Percentiles rank a stretch among this genome's conserved stretches.
These are phyloP conservation scores for Pseudodiploospora longispora DNA, from an alignment of 2,329 filamentous ascomycete species.

Conservation along the genomic window DNA sequence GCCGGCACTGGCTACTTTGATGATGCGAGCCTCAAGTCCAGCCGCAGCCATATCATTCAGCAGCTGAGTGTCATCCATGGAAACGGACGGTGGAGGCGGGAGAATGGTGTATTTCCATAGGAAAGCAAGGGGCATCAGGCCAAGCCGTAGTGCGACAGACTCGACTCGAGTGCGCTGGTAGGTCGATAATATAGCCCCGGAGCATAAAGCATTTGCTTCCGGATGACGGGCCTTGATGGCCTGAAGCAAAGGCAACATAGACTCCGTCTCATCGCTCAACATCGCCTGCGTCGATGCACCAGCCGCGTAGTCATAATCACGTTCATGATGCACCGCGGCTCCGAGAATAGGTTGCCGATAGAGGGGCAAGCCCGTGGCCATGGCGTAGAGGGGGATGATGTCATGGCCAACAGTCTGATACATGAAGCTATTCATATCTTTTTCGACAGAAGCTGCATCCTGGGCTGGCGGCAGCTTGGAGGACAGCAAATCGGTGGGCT, in stretches of 20 bases:
- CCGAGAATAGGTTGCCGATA: slow-evolving; percentile 75
- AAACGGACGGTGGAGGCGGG: slow-evolving; percentile 35
- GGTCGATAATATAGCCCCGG: slow-evolving; percentile 86
- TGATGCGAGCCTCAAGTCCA: slow-evolving; percentile 78
- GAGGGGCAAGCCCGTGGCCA: slow-evolving; percentile 71
- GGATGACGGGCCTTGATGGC: slow-evolving; percentile 63
- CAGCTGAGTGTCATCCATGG: slow-evolving; percentile 45
- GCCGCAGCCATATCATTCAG: slow-evolving; percentile 73
- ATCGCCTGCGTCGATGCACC: slow-evolving; percentile 13
- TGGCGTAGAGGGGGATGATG: slow-evolving; percentile 75
- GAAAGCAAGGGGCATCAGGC: slow-evolving; percentile 73
- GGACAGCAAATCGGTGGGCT: slow-evolving; percentile 11
- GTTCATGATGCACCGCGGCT: slow-evolving; percentile 57
- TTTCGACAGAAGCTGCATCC: slow-evolving; percentile 14
- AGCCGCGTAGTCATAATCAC: slow-evolving; percentile 52
- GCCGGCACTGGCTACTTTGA: slow-evolving; percentile 91
- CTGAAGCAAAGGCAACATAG: slow-evolving; percentile 66
- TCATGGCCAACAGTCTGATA: slow-evolving; percentile 95
- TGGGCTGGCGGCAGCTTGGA: neutral
- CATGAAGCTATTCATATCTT: slow-evolving; percentile 92
- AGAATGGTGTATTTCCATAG: slow-evolving; percentile 86
- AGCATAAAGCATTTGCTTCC: slow-evolving; percentile 75
- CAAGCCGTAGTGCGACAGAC: slow-evolving; percentile 78
- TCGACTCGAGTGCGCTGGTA: slow-evolving; percentile 97
- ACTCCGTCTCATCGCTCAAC: slow-evolving; percentile 77